Percentiles rank a stretch among this genome's conserved stretches.
Evolutionary conservation across 1,284 basidiomycete genomes (phyloP).

Genomic region (Schizopora paradoxa): DNA sequence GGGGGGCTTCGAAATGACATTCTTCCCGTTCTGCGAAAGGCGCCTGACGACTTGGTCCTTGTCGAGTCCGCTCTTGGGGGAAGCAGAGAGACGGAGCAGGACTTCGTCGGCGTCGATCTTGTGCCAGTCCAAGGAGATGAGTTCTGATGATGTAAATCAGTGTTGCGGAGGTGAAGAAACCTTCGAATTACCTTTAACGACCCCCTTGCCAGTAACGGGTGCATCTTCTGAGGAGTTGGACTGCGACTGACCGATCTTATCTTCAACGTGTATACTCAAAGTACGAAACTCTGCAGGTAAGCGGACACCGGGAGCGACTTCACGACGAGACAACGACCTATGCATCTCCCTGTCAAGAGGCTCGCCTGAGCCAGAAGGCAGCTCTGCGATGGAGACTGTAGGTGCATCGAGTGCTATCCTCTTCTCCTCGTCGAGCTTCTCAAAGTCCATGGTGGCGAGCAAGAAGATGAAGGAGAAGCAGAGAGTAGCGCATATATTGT

Average conservation of each 20-base stretch:
- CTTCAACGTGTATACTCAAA: slow-evolving; percentile 23
- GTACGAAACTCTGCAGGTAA: slow-evolving; percentile 25
- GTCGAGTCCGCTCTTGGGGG: slow-evolving; percentile 44
- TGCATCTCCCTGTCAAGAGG: not conserved
- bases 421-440: no score
- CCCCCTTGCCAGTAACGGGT: slow-evolving; percentile 8
- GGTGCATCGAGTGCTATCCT: no score
- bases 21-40: slow-evolving; percentile 41
- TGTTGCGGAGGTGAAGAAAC: not conserved
- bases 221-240: no score
- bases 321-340: slow-evolving; percentile 17
- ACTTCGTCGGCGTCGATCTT: slow-evolving; percentile 40
- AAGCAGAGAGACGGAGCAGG: slow-evolving; percentile 43
- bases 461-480: no score
- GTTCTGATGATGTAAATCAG: slow-evolving; percentile 25
- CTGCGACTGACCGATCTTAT: slow-evolving; percentile 4
- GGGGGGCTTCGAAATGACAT: slow-evolving; percentile 43
- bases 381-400: no score
- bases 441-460: no score
- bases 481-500: no score
- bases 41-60: slow-evolving; percentile 42
- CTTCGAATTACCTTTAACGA: slow-evolving; percentile 23
- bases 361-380: no score
- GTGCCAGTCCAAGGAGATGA: slow-evolving; percentile 49
- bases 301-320: slow-evolving; percentile 16